A percentile compares a stretch with the other conserved stretches of the same genome.
Evolutionary conservation across 495 filamentous ascomycete species (phyloP).

Genomic region (Xylaria telfairii): DNA sequence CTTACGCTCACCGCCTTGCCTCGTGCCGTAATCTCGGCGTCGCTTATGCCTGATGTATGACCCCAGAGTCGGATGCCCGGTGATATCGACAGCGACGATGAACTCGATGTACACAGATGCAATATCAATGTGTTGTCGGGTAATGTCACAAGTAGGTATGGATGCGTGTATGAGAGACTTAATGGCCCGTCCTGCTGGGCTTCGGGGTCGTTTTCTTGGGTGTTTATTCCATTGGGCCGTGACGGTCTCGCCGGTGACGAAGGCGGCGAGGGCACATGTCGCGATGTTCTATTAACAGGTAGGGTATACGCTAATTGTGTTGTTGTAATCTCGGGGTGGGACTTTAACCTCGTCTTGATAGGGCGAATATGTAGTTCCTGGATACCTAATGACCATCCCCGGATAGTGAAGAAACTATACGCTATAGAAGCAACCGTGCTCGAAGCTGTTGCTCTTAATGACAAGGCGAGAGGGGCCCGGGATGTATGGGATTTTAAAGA

Average conservation of each 20-base stretch:
- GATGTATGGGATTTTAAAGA: slow-evolving; percentile 84
- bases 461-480: slow-evolving; percentile 78
- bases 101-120: slow-evolving; percentile 80
- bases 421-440: slow-evolving; percentile 81
- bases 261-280: slow-evolving; percentile 37
- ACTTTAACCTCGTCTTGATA: slow-evolving; percentile 29
- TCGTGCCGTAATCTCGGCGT: slow-evolving; percentile 82
- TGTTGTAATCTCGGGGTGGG: slow-evolving; percentile 53
- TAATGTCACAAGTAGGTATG: slow-evolving; percentile 87
- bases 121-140: slow-evolving; percentile 92
- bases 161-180: slow-evolving; percentile 84
- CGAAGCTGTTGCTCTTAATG: slow-evolving; percentile 66
- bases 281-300: slow-evolving; percentile 40
- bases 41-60: slow-evolving; percentile 89
- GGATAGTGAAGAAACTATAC: slow-evolving; percentile 72
- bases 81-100: slow-evolving; percentile 69
- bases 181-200: slow-evolving; percentile 58
- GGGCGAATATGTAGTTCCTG: slow-evolving; percentile 77
- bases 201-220: slow-evolving; percentile 17
- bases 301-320: slow-evolving; percentile 52
- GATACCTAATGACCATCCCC: slow-evolving; percentile 87
- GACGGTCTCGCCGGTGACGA: slow-evolving; percentile 33
- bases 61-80: slow-evolving; percentile 85
- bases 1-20: slow-evolving; percentile 93
- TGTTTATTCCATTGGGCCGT: not conserved